These are phyloP conservation scores for Urochloa ruziziensis DNA, from an alignment of 176 grass and related monocot species.

Conservation along the genomic window DNA sequence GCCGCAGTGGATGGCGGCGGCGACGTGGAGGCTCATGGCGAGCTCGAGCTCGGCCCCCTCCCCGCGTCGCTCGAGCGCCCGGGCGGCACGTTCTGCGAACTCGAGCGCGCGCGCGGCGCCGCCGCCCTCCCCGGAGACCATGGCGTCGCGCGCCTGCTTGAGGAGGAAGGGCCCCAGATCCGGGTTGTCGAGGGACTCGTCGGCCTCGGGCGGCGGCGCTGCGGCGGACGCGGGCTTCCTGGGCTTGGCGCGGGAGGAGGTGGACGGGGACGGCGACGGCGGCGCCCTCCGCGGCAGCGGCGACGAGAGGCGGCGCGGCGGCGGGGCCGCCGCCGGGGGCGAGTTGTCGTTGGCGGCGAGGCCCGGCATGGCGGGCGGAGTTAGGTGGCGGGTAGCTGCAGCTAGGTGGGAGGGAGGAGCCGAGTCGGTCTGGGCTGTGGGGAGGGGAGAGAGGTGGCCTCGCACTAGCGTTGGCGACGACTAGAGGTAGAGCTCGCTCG, in stretches of 20 bases:
- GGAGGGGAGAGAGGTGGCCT: too few species aligned
- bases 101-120: conserved; percentile 79
- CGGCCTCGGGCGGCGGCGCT: conserved; percentile 25
- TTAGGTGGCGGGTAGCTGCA: neutral
- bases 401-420: too few species aligned
- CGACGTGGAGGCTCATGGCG: conserved; percentile 97
- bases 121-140: conserved; percentile 73
- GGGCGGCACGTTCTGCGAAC: conserved; percentile 74
- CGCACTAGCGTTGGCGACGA: neutral
- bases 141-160: conserved; percentile 84
- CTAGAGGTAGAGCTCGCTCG: neutral
- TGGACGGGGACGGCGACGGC: conserved; percentile 48
- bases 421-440: too few species aligned
- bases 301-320: conserved; percentile 45
- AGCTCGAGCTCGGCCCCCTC: conserved; percentile 89
- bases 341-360: conserved; percentile 37
- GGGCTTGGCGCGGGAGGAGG: conserved; percentile 43
- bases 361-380: conserved; percentile 32
- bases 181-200: conserved; percentile 89
- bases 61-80: conserved; percentile 72
- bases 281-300: conserved; percentile 45
- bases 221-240: conserved; percentile 14
- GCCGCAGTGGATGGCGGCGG: conserved; percentile 89
- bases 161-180: conserved; percentile 99
- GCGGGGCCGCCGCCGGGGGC: conserved; percentile 35